Percentiles rank a stretch among this genome's conserved stretches.
phyloP scores from a whole-genome alignment of 2,329 filamentous ascomycete species.

The Alternaria conjuncta region DNA sequence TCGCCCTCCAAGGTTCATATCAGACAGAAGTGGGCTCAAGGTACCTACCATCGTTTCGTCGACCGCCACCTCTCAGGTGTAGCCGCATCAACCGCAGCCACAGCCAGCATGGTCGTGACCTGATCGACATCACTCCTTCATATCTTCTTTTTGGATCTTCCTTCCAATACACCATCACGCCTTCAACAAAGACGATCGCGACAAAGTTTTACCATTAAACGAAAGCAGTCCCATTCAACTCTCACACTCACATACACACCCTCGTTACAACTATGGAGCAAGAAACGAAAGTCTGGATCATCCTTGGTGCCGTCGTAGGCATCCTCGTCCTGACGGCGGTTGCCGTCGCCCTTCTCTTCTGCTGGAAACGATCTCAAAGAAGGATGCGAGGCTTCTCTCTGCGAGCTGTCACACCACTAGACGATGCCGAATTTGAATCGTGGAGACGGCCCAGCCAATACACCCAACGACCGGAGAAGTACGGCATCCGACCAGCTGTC shows the following conservation, averaged over 20 bases:
- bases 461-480: slow-evolving; percentile 44
- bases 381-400: slow-evolving; percentile 44
- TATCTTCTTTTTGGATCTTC: slow-evolving; percentile 22
- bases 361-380: slow-evolving; percentile 43
- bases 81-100: slow-evolving; percentile 26
- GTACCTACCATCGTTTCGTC: slow-evolving; percentile 27
- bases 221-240: neutral
- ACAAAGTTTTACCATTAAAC: neutral
- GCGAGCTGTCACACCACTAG: slow-evolving; percentile 48
- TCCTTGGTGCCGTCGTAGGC: slow-evolving; percentile 44
- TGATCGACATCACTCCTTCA: slow-evolving; percentile 31
- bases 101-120: slow-evolving; percentile 35
- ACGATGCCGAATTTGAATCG: slow-evolving; percentile 51
- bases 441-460: slow-evolving; percentile 49
- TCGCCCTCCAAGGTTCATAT: slow-evolving; percentile 30
- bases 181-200: neutral
- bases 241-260: neutral
- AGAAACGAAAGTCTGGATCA: slow-evolving; percentile 45
- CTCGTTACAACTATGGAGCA: slow-evolving; percentile 31
- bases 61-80: slow-evolving; percentile 19
- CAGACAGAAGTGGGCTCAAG: slow-evolving; percentile 25
- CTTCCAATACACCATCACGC: neutral
- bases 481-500: slow-evolving; percentile 39
- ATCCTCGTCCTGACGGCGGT: slow-evolving; percentile 38
- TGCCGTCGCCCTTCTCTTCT: slow-evolving; percentile 38